phyloP scores from a whole-genome alignment of 257 asterid species.

The Capsicum chinense region DNA sequence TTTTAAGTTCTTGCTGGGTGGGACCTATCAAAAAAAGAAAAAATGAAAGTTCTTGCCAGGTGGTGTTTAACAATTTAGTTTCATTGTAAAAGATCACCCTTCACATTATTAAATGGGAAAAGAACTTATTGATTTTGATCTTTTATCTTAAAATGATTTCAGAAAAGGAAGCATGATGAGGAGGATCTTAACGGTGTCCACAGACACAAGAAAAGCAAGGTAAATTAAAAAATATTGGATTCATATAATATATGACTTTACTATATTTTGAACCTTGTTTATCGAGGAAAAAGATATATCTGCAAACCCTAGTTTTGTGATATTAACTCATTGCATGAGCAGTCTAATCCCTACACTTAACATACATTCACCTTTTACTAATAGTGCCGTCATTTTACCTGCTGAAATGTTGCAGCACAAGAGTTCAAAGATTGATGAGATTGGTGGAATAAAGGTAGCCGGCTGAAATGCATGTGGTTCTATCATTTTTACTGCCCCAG shows the following conservation, averaged over 20 bases:
- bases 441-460: slow-evolving; percentile 87
- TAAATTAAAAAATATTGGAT: slow-evolving; percentile 29
- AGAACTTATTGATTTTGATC: slow-evolving; percentile 13
- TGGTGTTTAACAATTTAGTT: not conserved
- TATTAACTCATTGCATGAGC: not conserved
- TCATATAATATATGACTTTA: not conserved
- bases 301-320: not conserved
- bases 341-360: not conserved
- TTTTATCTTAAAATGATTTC: slow-evolving; percentile 27
- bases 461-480: slow-evolving; percentile 62
- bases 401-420: slow-evolving; percentile 75
- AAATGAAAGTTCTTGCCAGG: not conserved
- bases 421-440: slow-evolving; percentile 92
- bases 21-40: not conserved
- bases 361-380: slow-evolving; percentile 23
- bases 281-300: not conserved
- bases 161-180: slow-evolving; percentile 77
- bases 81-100: not conserved
- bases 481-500: slow-evolving; percentile 50
- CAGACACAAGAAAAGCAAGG: slow-evolving; percentile 83
- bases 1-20: not conserved
- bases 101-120: not conserved
- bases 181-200: slow-evolving; percentile 56
- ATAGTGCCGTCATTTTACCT: slow-evolving; percentile 39
- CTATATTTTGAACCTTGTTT: not conserved